Evolutionary conservation across 805 yeast genomes (phyloP).

Genomic region (Metschnikowia lachancei): DNA sequence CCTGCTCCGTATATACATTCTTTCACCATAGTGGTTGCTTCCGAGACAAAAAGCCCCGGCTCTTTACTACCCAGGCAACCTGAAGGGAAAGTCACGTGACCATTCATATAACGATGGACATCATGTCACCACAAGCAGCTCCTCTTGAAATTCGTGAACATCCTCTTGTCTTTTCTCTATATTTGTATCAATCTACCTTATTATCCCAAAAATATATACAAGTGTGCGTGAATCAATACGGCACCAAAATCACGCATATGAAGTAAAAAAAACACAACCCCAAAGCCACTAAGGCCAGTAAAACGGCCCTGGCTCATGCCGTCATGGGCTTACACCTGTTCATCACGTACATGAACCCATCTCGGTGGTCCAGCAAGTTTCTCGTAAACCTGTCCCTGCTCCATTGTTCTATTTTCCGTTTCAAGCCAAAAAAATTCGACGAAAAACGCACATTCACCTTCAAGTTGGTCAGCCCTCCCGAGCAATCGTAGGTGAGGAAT

Average conservation of each 20-base stretch:
- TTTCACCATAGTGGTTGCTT: too few relatives aligned
- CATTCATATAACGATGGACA: too few relatives aligned
- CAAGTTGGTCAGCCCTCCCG: constrained; percentile 42
- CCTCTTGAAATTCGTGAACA: too few relatives aligned
- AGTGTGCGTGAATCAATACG: not conserved
- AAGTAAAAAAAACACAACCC: not conserved
- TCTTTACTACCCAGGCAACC: too few relatives aligned
- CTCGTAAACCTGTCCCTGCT: constrained; percentile 66
- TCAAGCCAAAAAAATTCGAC: constrained; percentile 66
- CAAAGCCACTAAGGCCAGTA: too few relatives aligned
- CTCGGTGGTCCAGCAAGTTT: constrained; percentile 61
- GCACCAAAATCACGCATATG: not conserved
- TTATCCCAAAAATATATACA: constrained; percentile 2
- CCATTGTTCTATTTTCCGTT: constrained; percentile 79
- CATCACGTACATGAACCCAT: constrained; percentile 80
- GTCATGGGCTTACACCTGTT: constrained; percentile 38
- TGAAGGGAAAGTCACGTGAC: too few relatives aligned
- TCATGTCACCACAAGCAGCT: too few relatives aligned
- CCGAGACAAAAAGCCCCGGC: too few relatives aligned
- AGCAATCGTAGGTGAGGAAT: constrained; percentile 50
- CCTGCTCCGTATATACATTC: too few relatives aligned
- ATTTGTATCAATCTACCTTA: not conserved
- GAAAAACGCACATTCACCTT: constrained; percentile 64
- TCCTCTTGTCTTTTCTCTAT: too few relatives aligned
- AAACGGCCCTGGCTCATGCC: too few relatives aligned